phyloP scores from a whole-genome alignment of 2,329 filamentous ascomycete genomes.

The Aureobasidium sp. region DNA sequence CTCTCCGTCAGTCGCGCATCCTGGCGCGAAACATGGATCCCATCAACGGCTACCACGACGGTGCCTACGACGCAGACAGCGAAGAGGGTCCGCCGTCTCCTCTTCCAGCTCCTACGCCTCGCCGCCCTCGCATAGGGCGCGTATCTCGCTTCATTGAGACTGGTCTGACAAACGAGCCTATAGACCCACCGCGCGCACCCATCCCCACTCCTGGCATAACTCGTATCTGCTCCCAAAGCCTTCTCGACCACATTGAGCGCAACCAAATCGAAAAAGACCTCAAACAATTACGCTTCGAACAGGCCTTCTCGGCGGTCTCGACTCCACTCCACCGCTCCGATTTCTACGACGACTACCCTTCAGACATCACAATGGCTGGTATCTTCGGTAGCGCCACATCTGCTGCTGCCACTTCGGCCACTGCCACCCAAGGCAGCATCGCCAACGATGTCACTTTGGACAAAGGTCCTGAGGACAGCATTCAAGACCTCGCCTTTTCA shows the following conservation, averaged over 20 bases:
- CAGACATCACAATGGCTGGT: constrained; percentile 50
- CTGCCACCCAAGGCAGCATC: constrained; percentile 79
- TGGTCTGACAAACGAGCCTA: background rate
- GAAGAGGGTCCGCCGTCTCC: background rate
- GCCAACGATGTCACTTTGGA: constrained; percentile 77
- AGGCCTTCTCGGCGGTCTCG: background rate
- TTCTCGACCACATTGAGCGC: background rate
- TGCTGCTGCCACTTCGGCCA: constrained; percentile 45
- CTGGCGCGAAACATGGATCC: background rate
- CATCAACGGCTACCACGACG: background rate
- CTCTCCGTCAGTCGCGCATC: background rate
- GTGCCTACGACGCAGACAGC: background rate
- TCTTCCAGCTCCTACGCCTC: background rate
- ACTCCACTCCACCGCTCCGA: background rate
- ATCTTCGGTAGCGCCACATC: constrained; percentile 49
- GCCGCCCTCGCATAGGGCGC: background rate
- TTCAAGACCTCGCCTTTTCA: constrained; percentile 81
- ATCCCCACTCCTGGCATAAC: background rate
- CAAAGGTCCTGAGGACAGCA: constrained; percentile 77
- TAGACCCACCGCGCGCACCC: background rate
- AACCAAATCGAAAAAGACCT: background rate
- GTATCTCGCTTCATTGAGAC: background rate
- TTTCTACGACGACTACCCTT: background rate
- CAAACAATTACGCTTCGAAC: background rate
- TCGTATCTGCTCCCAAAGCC: background rate